These are phyloP conservation scores for Flaveria brownii DNA, from an alignment of 129 eudicot species.

Conservation along the genomic window DNA sequence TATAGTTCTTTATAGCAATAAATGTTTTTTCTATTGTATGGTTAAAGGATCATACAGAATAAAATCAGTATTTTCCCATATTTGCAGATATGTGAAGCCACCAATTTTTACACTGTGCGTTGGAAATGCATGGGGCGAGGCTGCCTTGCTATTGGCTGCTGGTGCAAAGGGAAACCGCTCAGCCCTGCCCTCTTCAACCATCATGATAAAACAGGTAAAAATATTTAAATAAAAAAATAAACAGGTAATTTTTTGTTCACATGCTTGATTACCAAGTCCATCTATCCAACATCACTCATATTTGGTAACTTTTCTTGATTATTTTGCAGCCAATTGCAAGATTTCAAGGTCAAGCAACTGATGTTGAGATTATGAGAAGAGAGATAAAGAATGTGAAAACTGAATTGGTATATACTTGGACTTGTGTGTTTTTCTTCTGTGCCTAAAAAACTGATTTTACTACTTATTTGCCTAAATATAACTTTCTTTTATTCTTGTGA, in stretches of 20 bases:
- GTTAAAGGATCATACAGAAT: background rate
- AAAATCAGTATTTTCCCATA: background rate
- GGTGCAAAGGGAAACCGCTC: constrained; percentile 93
- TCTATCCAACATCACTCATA: background rate
- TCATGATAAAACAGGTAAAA: constrained; percentile 88
- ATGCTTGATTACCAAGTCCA: background rate
- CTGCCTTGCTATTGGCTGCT: constrained; percentile 92
- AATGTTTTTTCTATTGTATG: background rate
- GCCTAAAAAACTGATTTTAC: background rate
- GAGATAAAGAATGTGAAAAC: constrained; percentile 65
- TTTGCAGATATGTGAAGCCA: constrained; percentile 62
- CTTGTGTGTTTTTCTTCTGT: background rate
- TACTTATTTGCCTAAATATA: background rate
- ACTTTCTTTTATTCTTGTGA: background rate
- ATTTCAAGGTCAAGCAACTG: constrained; percentile 89
- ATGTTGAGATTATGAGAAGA: constrained; percentile 70
- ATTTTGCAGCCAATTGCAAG: constrained; percentile 81
- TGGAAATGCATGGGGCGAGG: constrained; percentile 99
- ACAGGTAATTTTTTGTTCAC: background rate
- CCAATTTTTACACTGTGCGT: constrained; percentile 90
- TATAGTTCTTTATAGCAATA: background rate
- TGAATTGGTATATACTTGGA: constrained; percentile 35
- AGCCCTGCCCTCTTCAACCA: constrained; percentile 91
- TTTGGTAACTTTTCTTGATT: constrained; percentile 2
- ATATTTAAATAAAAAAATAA: background rate